Conservation (phyloP, 768 basidiomycete genomes). For the Dendrothele bispora region DNA sequence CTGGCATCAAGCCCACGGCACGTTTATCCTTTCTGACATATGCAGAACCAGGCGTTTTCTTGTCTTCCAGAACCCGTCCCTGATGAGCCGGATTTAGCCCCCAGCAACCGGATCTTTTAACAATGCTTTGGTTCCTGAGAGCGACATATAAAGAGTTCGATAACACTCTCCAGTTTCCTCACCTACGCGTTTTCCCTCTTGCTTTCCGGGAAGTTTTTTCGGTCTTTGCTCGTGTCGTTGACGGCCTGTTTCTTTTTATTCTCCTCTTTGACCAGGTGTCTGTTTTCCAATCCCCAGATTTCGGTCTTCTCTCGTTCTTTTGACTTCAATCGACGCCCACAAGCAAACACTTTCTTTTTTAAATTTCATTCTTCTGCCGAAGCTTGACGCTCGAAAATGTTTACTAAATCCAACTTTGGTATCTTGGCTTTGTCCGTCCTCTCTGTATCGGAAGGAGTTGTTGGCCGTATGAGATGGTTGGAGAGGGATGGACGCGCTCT, state of each 20-base stretch:
- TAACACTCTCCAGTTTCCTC: background rate
- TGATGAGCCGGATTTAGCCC: too few relatives aligned
- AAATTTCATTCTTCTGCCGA: constrained; percentile 11
- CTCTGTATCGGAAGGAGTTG: constrained; percentile 18
- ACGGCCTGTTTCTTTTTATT: constrained; percentile 37
- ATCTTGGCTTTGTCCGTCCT: constrained; percentile 17
- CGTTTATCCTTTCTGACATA: too few relatives aligned
- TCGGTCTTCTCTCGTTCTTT: constrained; percentile 16
- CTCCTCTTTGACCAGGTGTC: constrained; percentile 49
- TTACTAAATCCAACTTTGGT: constrained; percentile 14
- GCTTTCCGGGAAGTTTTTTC: too few relatives aligned
- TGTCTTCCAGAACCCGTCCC: too few relatives aligned
- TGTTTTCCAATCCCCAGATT: constrained; percentile 15
- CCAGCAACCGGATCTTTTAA: constrained; percentile 7
- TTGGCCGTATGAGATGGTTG: constrained; percentile 45
- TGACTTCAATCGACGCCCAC: constrained; percentile 13
- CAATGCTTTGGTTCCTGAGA: constrained; percentile 13
- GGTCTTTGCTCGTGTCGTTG: constrained; percentile 35
- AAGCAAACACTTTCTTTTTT: constrained; percentile 22
- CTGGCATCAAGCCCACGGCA: too few relatives aligned
- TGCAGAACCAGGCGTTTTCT: too few relatives aligned
- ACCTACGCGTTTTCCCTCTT: constrained; percentile 11
- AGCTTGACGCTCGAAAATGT: constrained; percentile 19
- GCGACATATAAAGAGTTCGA: constrained; percentile 8
- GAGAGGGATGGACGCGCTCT: constrained; percentile 49